phyloP scores from a whole-genome alignment of 2,329 filamentous ascomycete species.

The Paecilomyces sp. region DNA sequence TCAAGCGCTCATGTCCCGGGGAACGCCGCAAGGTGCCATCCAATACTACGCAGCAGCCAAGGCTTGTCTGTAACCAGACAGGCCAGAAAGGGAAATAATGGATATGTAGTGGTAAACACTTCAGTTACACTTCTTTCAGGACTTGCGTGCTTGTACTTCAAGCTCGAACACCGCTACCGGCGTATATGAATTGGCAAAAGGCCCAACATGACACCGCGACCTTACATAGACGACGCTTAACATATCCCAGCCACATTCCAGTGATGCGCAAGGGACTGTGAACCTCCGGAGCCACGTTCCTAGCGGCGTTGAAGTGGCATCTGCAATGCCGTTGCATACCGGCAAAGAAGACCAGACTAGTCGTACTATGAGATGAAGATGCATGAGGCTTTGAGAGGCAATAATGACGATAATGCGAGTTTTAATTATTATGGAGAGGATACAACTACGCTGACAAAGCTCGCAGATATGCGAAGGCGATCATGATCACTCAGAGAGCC shows the following conservation, averaged over 20 bases:
- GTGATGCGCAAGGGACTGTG: not conserved
- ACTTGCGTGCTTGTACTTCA: not conserved
- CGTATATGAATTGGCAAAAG: not conserved
- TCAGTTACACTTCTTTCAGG: not conserved
- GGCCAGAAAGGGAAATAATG: not conserved
- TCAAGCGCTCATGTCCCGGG: not conserved
- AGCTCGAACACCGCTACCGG: not conserved
- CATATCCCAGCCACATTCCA: not conserved
- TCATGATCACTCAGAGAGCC: not conserved
- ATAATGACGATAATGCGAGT: too few species aligned
- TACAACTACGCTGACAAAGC: not conserved
- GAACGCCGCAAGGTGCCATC: not conserved
- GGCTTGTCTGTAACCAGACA: not conserved
- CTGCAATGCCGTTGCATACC: not conserved
- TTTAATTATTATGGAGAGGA: not conserved
- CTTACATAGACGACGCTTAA: not conserved
- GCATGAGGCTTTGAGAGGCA: not conserved
- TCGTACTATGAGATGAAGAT: not conserved
- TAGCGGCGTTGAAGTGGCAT: not conserved
- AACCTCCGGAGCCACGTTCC: not conserved
- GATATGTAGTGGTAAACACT: not conserved
- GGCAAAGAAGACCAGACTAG: not conserved
- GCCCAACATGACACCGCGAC: not conserved
- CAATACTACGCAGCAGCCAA: not conserved
- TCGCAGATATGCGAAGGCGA: not conserved